Conservation (phyloP, 106 monocot genomes). For the Ottelia alismoides region DNA sequence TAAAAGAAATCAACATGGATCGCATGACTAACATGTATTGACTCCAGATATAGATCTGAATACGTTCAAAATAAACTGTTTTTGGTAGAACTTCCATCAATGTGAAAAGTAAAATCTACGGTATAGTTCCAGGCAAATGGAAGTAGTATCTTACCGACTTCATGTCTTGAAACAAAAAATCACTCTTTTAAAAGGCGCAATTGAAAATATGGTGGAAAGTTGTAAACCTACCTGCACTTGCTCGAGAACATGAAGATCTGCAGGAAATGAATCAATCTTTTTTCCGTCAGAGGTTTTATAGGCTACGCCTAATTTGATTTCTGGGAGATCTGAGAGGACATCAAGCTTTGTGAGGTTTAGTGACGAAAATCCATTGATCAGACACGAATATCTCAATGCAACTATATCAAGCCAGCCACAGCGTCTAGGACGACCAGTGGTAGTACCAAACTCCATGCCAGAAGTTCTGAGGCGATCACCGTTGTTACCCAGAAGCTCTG, state of each 20-base stretch:
- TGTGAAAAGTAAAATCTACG: too few species aligned
- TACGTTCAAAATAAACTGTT: too few species aligned
- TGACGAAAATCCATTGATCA: slow-evolving; percentile 87
- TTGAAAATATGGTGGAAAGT: too few species aligned
- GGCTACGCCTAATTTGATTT: slow-evolving; percentile 68
- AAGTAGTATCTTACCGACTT: too few species aligned
- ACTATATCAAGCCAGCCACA: slow-evolving; percentile 98
- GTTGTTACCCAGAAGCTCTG: slow-evolving; percentile 61
- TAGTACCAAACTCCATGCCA: slow-evolving; percentile 97
- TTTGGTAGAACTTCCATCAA: too few species aligned
- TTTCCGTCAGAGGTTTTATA: slow-evolving; percentile 43
- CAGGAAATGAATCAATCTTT: slow-evolving; percentile 55
- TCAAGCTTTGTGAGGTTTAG: slow-evolving; percentile 95
- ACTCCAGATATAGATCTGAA: too few species aligned
- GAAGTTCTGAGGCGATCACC: slow-evolving; percentile 64
- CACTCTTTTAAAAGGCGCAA: too few species aligned
- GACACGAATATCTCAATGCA: slow-evolving; percentile 65
- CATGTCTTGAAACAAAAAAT: too few species aligned
- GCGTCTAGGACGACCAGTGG: slow-evolving; percentile 84
- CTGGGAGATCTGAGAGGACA: slow-evolving; percentile 69
- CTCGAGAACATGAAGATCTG: slow-evolving; percentile 64
- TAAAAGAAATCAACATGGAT: too few species aligned
- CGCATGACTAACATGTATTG: too few species aligned
- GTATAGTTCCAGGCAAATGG: too few species aligned
- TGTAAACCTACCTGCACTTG: slow-evolving; percentile 51